Conservation (phyloP, 345 rosid genomes). For the Hypericum androsaemum region DNA sequence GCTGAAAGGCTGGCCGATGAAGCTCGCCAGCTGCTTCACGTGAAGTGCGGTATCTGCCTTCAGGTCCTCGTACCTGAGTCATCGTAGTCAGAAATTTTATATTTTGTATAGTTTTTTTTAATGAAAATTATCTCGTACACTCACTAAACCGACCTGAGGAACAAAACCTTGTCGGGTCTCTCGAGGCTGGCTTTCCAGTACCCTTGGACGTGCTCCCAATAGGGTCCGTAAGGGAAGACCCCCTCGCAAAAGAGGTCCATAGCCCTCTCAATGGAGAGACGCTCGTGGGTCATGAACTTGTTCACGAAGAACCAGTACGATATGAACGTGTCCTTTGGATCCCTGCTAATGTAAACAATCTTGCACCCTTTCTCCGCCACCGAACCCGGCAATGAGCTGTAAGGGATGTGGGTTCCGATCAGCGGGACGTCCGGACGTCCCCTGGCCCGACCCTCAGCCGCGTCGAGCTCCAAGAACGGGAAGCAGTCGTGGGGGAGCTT, state of each 20-base stretch:
- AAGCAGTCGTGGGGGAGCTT: not conserved
- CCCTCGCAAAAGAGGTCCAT: constrained; percentile 25
- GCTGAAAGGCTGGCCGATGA: constrained; percentile 23
- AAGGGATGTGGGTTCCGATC: constrained; percentile 16
- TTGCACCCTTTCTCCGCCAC: constrained; percentile 10
- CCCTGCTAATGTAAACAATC: constrained; percentile 10
- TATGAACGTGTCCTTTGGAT: constrained; percentile 11
- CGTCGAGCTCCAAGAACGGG: not conserved
- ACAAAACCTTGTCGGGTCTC: constrained; percentile 8
- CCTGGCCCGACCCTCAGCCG: no score
- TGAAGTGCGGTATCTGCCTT: constrained; percentile 4
- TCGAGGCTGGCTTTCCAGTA: constrained; percentile 11
- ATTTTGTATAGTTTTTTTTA: no score
- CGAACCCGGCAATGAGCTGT: constrained; percentile 10
- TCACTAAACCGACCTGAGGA: no score
- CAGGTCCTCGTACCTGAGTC: constrained; percentile 16
- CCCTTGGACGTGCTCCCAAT: constrained; percentile 2
- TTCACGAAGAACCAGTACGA: constrained; percentile 17
- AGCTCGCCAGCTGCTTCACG: constrained; percentile 21
- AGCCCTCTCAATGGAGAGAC: constrained; percentile 5
- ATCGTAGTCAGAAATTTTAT: no score
- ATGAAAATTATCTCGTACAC: no score
- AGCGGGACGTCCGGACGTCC: not conserved
- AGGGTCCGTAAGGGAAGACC: constrained; percentile 11
- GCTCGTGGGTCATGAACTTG: not conserved